Percentiles rank a stretch among this genome's conserved stretches.
Evolutionary conservation across 495 filamentous ascomycete genomes (phyloP).

Genomic region (Neurospora intermedia): DNA sequence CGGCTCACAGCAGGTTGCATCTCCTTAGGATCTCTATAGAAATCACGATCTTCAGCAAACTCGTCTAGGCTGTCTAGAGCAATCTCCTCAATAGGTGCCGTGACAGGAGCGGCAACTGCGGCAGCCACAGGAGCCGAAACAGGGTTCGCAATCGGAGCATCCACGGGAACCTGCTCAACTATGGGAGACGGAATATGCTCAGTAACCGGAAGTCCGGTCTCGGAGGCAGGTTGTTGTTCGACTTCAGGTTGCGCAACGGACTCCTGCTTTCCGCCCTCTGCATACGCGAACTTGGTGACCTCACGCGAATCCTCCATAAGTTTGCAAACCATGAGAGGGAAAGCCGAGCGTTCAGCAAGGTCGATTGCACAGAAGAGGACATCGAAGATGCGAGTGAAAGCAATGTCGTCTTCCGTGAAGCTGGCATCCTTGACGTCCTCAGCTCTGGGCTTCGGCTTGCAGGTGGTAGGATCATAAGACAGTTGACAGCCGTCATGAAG

Average conservation of each 20-base stretch:
- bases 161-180: background rate
- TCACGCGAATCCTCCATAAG: slow-evolving; percentile 4
- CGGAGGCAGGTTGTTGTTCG: background rate
- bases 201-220: background rate
- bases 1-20: background rate
- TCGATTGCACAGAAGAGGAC: slow-evolving; percentile 15
- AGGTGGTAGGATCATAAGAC: slow-evolving; percentile 13
- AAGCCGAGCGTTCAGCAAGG: slow-evolving; percentile 11
- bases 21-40: slow-evolving; percentile 5
- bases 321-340: slow-evolving; percentile 11
- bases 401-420: slow-evolving; percentile 12
- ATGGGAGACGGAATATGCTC: background rate
- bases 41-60: slow-evolving; percentile 18
- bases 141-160: background rate
- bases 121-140: background rate
- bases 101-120: background rate
- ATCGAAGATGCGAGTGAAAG: slow-evolving; percentile 14
- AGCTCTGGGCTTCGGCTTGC: slow-evolving; percentile 15
- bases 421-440: slow-evolving; percentile 10
- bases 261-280: slow-evolving; percentile 12
- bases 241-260: background rate
- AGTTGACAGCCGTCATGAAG: slow-evolving; percentile 22
- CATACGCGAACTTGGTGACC: slow-evolving; percentile 13
- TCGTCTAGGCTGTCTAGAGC: slow-evolving; percentile 12
- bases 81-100: background rate